phyloP scores from a whole-genome alignment of 129 eudicot genomes.

The Chrysanthemum seticuspe region DNA sequence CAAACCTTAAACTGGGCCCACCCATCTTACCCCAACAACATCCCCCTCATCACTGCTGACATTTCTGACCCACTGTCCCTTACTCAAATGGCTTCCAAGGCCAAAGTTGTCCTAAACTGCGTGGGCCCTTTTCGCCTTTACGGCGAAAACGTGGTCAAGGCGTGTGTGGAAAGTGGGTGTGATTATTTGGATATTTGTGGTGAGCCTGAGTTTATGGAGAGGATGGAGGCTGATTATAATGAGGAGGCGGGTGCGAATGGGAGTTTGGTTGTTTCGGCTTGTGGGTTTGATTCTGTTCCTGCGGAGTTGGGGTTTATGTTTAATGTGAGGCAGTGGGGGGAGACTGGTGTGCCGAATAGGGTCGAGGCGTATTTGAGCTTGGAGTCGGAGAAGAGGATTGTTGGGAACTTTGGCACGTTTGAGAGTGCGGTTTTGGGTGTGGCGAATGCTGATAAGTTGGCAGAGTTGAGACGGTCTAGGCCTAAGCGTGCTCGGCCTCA shows the following conservation, averaged over 20 bases:
- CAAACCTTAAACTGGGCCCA: constrained; percentile 79
- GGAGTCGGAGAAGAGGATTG: constrained; percentile 77
- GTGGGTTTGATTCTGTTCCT: constrained; percentile 93
- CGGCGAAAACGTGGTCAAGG: constrained; percentile 77
- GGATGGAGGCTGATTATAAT: constrained; percentile 65
- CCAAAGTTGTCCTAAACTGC: constrained; percentile 71
- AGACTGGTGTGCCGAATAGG: constrained; percentile 51
- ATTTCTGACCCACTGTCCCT: constrained; percentile 67
- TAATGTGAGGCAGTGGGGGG: constrained; percentile 62
- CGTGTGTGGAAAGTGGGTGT: constrained; percentile 71
- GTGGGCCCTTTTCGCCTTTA: constrained; percentile 89
- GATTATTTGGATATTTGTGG: constrained; percentile 88
- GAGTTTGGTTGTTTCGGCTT: constrained; percentile 73
- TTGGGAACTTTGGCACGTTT: constrained; percentile 78
- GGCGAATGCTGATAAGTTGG: constrained; percentile 60
- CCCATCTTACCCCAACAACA: constrained; percentile 43
- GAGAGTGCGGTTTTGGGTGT: constrained; percentile 94
- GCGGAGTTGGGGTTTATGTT: constrained; percentile 85
- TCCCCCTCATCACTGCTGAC: constrained; percentile 59
- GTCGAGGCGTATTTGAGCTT: constrained; percentile 81
- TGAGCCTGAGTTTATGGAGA: constrained; percentile 98
- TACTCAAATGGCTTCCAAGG: constrained; percentile 52
- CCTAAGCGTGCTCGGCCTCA: constrained; percentile 61
- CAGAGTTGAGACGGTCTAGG: constrained; percentile 63
- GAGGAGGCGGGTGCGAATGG: constrained; percentile 63